These are phyloP conservation scores for Colletotrichum sp. DNA, from an alignment of 2,329 filamentous ascomycete genomes.

Conservation along the genomic window DNA sequence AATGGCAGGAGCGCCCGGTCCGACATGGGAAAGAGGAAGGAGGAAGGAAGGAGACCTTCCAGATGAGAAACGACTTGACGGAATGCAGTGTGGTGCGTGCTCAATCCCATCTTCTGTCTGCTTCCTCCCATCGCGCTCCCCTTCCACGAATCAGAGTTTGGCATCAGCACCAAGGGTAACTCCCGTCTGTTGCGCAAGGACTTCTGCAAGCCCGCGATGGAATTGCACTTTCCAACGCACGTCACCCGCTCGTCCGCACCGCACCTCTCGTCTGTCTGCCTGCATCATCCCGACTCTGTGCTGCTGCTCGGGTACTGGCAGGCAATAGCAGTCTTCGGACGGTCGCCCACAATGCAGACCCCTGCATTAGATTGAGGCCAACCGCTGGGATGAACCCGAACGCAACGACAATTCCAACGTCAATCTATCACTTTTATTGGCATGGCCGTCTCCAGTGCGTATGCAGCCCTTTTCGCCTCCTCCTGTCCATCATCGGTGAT, in stretches of 20 bases:
- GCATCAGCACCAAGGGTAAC: neutral
- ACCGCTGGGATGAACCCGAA: slow-evolving; percentile 9
- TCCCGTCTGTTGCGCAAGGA: neutral
- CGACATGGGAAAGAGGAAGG: neutral
- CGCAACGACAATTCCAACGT: neutral
- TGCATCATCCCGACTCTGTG: slow-evolving; percentile 6
- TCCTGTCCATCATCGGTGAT: slow-evolving; percentile 2
- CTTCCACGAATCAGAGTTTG: neutral
- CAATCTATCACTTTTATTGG: slow-evolving; percentile 3
- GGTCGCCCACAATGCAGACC: neutral
- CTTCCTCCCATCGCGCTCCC: neutral
- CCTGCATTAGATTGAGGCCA: slow-evolving; percentile 16
- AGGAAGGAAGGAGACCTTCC: neutral
- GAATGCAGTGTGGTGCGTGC: neutral
- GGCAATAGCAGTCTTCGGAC: neutral
- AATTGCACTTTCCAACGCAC: neutral
- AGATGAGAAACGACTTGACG: neutral
- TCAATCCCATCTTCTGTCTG: neutral
- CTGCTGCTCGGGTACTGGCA: neutral
- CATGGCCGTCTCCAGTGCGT: neutral
- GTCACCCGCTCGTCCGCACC: neutral
- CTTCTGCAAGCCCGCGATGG: neutral
- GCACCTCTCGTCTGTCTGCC: neutral
- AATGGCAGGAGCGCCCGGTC: neutral
- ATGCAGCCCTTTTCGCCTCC: neutral